Percentiles rank a stretch among this genome's conserved stretches.
Evolutionary conservation across 805 yeast genomes (phyloP).

Genomic region (Kodamaea lidongshanica): DNA sequence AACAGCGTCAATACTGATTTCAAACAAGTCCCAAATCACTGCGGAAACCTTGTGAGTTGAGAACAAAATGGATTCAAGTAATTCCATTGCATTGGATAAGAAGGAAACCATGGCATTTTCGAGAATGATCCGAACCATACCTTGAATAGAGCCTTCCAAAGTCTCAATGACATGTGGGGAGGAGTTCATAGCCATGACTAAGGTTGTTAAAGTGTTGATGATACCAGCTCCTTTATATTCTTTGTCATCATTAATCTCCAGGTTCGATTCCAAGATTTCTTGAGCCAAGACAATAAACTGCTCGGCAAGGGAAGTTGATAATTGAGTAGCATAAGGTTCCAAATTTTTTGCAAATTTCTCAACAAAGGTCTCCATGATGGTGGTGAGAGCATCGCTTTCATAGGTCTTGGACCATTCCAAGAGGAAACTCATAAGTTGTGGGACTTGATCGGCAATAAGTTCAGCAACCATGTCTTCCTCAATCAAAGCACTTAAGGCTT

Average conservation of each 20-base stretch:
- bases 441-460: conserved; percentile 37
- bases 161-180: conserved; percentile 33
- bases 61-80: conserved; percentile 48
- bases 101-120: conserved; percentile 37
- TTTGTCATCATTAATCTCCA: conserved; percentile 26
- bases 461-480: conserved; percentile 42
- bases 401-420: conserved; percentile 40
- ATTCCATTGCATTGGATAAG: conserved; percentile 34
- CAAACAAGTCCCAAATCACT: conserved; percentile 47
- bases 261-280: conserved; percentile 40
- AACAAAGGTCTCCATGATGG: conserved; percentile 38
- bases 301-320: conserved; percentile 52
- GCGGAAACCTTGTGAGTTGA: conserved; percentile 50
- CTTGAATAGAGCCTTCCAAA: conserved; percentile 29
- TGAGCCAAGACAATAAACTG: conserved; percentile 68
- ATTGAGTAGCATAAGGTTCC: conserved; percentile 62
- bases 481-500: conserved; percentile 44
- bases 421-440: conserved; percentile 39
- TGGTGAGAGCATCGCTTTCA: conserved; percentile 39
- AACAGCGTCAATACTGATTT: conserved; percentile 46
- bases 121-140: conserved; percentile 28
- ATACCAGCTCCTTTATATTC: conserved; percentile 42
- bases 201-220: conserved; percentile 36
- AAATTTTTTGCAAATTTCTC: conserved; percentile 4
- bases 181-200: conserved; percentile 37